Evolutionary conservation across 495 filamentous ascomycete genomes (phyloP), one percentile per base, ranked within the genome.

Genomic region (Lophiostoma macrostomum): DNA sequence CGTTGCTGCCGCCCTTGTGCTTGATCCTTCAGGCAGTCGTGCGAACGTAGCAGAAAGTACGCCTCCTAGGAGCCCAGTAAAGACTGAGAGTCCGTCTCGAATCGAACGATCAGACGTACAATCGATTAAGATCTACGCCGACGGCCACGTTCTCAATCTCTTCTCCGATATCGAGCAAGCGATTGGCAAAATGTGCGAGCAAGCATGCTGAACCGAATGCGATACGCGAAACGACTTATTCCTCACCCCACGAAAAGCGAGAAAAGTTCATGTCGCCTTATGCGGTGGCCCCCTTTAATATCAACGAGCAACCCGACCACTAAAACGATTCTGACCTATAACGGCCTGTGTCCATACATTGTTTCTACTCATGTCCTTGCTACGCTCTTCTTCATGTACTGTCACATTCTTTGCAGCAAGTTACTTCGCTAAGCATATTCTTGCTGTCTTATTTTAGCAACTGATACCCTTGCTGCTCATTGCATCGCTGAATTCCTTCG

Each of bases 91-190:
- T 29, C 53, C 65, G n/a, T 58, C 63, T n/a, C 70, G 74, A 49
- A 69, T 76, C 44, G 48, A 71, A 11, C 60, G 69, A 20, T 50
- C 50, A 50, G 66, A 70, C 23, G 79, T 78, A 20, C 76, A 86
- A 64, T 84, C 80, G 45, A 87, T 87, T 53, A 79, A 77, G 51
- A 78, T 86, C 55, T 85, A 85, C 51, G 83, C 81, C 24, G 82
- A 81, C 57, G 73, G 73, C 44, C 79, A 82, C 41, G 79, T 88
- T 10, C 55, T 68, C n/a, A 64, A 58, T 51, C 51, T 68, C 8
- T 68, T 68, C 42, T 58, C 63, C 2, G 65, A 68, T 28, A 66
- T 68, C 38, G 65, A 68, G 30, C 55, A 64, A 45, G 65, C 65
- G 8, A 62, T 68, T 32, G 56, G 54, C 29, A 60, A 68, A 39